phyloP scores from a whole-genome alignment of 257 asterid species.

The Penstemon eatonii region DNA sequence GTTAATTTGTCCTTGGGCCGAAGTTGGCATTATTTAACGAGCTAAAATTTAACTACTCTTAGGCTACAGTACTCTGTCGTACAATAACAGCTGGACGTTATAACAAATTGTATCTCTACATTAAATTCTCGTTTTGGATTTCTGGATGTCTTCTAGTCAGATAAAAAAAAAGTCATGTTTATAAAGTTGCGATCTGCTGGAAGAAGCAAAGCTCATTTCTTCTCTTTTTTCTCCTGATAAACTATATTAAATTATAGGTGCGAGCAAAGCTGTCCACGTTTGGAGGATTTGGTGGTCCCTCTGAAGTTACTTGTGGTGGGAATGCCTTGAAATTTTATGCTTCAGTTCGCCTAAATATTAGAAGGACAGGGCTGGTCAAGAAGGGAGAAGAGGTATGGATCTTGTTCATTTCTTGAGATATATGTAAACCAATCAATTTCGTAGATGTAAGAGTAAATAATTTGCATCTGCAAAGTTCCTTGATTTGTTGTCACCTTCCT shows the following conservation, averaged over 20 bases:
- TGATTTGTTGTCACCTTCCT: neutral
- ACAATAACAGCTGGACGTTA: too few relatives aligned
- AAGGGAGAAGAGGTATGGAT: conserved; percentile 83
- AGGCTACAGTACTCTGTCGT: too few relatives aligned
- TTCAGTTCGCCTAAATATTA: conserved; percentile 87
- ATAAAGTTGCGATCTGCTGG: conserved; percentile 7
- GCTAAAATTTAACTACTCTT: too few relatives aligned
- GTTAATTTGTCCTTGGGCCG: too few relatives aligned
- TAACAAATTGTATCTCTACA: neutral
- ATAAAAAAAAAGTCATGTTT: neutral
- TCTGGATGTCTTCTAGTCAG: neutral
- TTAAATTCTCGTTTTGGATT: conserved; percentile 9
- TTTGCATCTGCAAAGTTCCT: conserved; percentile 11
- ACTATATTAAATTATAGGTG: conserved; percentile 46
- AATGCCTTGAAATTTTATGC: conserved; percentile 97
- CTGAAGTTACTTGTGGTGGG: conserved; percentile 99
- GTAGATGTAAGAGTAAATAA: conserved; percentile 1
- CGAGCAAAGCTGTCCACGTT: conserved; percentile 76
- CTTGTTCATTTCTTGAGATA: conserved; percentile 21
- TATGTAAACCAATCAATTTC: conserved; percentile 12
- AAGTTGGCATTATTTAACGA: too few relatives aligned
- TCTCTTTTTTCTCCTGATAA: conserved; percentile 24
- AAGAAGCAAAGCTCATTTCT: neutral
- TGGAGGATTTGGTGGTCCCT: conserved; percentile 84
- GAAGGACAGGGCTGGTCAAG: conserved; percentile 78